Evolutionary conservation across 108 stramenopile genomes (phyloP).

Genomic region (Mayamaea pseudoterrestris): DNA sequence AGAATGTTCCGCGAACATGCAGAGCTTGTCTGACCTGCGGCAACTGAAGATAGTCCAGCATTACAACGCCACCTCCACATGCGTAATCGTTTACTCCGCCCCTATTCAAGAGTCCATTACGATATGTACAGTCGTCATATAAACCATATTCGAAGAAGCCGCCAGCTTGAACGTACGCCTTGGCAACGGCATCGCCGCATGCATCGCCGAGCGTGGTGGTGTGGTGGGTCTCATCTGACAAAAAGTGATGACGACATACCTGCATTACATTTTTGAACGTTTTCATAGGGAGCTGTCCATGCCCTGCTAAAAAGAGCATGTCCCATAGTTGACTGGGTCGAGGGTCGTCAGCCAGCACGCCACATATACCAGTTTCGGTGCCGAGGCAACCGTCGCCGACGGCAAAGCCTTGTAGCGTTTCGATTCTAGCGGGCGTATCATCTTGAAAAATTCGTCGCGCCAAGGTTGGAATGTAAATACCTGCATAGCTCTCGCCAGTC

Average conservation of each 20-base stretch:
- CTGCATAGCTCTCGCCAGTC: slow-evolving; percentile 55
- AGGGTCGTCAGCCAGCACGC: slow-evolving; percentile 9
- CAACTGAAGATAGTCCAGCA: slow-evolving; percentile 31
- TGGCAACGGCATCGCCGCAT: slow-evolving; percentile 25
- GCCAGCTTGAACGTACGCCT: slow-evolving; percentile 27
- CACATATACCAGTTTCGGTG: slow-evolving; percentile 50
- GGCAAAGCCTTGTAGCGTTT: slow-evolving; percentile 43
- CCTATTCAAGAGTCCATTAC: slow-evolving; percentile 20
- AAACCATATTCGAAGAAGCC: slow-evolving; percentile 61
- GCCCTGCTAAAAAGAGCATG: slow-evolving; percentile 55
- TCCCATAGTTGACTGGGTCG: slow-evolving; percentile 39
- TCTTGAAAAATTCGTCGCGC: slow-evolving; percentile 29
- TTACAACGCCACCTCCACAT: slow-evolving; percentile 11
- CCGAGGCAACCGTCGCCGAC: slow-evolving; percentile 79
- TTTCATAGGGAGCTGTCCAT: slow-evolving; percentile 45
- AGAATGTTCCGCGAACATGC: slow-evolving; percentile 34
- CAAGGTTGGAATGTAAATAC: slow-evolving; percentile 52
- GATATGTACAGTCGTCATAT: slow-evolving; percentile 62
- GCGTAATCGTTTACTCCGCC: slow-evolving; percentile 1
- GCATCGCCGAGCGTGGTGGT: too few species aligned
- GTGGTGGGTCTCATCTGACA: too few species aligned
- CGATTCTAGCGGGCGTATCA: not conserved
- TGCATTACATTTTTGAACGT: slow-evolving; percentile 37
- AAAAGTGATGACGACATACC: slow-evolving; percentile 21
- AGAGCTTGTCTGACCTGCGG: slow-evolving; percentile 41